Evolutionary conservation across 176 grass and related monocot genomes (phyloP), one percentile per base, ranked within the genome.

Genomic region (Urochloa ruziziensis): DNA sequence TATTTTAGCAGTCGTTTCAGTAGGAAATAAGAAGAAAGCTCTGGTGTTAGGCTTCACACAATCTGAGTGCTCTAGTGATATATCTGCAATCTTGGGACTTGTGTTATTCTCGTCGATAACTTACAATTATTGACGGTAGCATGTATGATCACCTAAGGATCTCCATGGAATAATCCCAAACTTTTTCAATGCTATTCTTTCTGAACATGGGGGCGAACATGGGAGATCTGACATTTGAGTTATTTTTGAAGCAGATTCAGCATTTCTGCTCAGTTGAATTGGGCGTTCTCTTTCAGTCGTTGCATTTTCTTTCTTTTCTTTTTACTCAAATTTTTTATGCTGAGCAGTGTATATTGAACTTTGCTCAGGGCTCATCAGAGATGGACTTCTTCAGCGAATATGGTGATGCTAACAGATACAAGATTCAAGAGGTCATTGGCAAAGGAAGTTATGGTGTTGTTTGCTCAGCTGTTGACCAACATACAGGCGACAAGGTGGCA

Each of bases 401-500:
- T 35, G 91, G 85, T 33, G 93, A 95, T 67, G 89, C 91, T n/a
- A 98, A 95, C 84, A 89, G 96, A 86, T 98, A 95, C 85, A 89
- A 82, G 83, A 98, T 98, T 66, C 92, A 94, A 82, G 93, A 98
- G 80, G 91, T 98, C 64, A 69, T 98, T 8, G 96, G 96, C 35
- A 98, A 95, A 92, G 96, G 96, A 58, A 98, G 96, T 62, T 98
- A 98, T 63, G 93, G 96, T 42, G 91, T 98, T 46, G 96, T 98
- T 64, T 98, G 91, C 83, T 98, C 96, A 62, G 96, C 93, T 83
- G 87, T 87, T 70, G 96, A 98, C 57, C 90, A 90, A 70, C 91
- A 94, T 68, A 97, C 90, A 4, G 86, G 95, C 5, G 86, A 97
- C 67, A 97, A 97, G 77, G 95, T 97, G 43, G 96, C 96, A 83